A percentile compares a stretch with the other conserved stretches of the same genome.
Evolutionary conservation across 192 early-diverging fungal species (phyloP).

Genomic region (Mortierella antarctica): DNA sequence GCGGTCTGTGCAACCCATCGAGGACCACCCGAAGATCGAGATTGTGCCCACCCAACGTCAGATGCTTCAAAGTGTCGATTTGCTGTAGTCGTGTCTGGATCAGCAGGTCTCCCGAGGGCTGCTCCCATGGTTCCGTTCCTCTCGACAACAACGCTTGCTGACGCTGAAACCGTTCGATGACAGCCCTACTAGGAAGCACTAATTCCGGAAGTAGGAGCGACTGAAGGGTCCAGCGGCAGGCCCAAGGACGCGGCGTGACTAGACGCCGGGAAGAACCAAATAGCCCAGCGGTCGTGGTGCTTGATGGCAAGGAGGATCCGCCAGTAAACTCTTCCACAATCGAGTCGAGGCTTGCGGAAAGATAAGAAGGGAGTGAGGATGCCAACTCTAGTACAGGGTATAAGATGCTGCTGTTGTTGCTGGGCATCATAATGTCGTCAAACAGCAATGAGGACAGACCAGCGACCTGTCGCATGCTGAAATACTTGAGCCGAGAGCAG

Average conservation of each 20-base stretch:
- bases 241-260: conserved; percentile 18
- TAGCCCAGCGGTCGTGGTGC: no score
- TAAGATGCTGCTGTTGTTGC: no score
- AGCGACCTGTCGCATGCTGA: conserved; percentile 22
- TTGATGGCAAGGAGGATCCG: no score
- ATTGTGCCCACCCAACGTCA: conserved; percentile 27
- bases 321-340: no score
- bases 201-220: conserved; percentile 29
- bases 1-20: neutral
- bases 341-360: no score
- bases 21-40: conserved; percentile 16
- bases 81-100: conserved; percentile 29
- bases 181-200: conserved; percentile 4
- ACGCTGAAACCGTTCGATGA: conserved; percentile 7
- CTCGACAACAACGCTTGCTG: neutral
- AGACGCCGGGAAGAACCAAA: neutral
- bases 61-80: conserved; percentile 7
- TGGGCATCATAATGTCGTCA: conserved; percentile 17
- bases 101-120: conserved; percentile 11
- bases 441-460: conserved; percentile 34
- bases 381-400: no score
- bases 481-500: conserved; percentile 3
- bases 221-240: conserved; percentile 18
- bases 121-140: neutral
- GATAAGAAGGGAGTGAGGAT: no score